Evolutionary conservation across 129 eudicot species (phyloP), one percentile per base, ranked within the genome.

Genomic region (Escallonia herrerae): DNA sequence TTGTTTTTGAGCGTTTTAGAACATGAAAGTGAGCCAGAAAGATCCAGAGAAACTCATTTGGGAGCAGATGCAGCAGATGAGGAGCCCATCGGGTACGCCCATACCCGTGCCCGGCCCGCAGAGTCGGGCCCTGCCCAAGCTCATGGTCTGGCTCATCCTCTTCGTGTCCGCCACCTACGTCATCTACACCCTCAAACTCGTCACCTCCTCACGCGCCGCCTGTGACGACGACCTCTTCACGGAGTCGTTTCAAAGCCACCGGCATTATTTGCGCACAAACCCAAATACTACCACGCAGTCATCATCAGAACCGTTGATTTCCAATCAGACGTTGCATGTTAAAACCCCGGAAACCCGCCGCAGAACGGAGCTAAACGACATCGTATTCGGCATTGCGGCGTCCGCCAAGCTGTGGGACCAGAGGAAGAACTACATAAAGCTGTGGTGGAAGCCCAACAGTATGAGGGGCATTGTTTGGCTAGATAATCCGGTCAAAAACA

Each of bases 391-490:
- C 73, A 91, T 91, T 75, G 98, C 89, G 0, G 98, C 95, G 1
- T 91, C 98, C 0, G 82, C 98, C 2, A 87, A 83, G 79, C 76
- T 91, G 0, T 91, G 98, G 98, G 82, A 74, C 3, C 69, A 80
- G 63, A 51, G 96, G 52, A 83, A 83, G 50, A 83, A 83, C 64
- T 91, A 91, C 80, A 87, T 91, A 7, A 91, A 80, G 77, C 58
- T 88, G 0, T 91, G 98, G 98, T 91, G 95, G 91, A 81, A 80
- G 41, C 84, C 82, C 3, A 77, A 78, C 40, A 57, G 71, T 33
- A 91, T 91, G 98, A 72, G 95, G 74, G 98, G 98, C 5, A 72
- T 83, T 39, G 98, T 91, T 12, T 91, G 98, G 98, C 65, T 91
- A 4, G 98, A 91, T 50, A 77, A 63, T 22, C 69, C 67, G 4